A percentile compares a stretch with the other conserved stretches of the same genome.
Conservation (phyloP, 176 grass and related monocot species). For the Canna indica region DNA sequence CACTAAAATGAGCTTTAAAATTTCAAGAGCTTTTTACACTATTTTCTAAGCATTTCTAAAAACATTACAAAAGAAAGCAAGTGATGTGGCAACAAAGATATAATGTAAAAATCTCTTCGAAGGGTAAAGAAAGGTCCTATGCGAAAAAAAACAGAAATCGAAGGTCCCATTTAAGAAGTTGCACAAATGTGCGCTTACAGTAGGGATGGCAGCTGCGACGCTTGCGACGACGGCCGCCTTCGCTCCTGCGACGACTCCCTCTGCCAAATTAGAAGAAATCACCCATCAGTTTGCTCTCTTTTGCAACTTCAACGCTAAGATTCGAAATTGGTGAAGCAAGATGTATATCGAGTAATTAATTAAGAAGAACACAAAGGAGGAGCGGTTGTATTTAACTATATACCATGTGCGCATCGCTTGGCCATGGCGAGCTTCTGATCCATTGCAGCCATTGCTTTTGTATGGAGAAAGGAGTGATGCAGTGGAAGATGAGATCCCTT, state of each 20-base stretch:
- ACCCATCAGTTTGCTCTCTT: no score
- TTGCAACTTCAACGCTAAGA: neutral
- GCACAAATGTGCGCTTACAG: conserved; percentile 13
- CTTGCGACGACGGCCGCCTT: conserved; percentile 53
- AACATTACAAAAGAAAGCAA: no score
- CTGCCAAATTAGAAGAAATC: conserved; percentile 15
- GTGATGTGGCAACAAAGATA: no score
- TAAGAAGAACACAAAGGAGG: no score
- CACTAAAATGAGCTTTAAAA: no score
- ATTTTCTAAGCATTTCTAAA: no score
- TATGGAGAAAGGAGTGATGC: conserved; percentile 27
- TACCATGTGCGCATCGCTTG: conserved; percentile 58
- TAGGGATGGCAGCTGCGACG: conserved; percentile 51
- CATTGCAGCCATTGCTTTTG: no score
- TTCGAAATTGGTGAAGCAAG: neutral
- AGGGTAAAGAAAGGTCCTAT: neutral
- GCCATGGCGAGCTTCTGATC: conserved; percentile 62
- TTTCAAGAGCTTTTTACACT: no score
- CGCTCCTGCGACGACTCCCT: conserved; percentile 43
- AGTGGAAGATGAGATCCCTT: neutral
- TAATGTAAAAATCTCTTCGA: no score
- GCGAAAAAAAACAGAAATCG: neutral
- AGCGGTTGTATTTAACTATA: no score
- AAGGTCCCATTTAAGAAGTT: neutral
- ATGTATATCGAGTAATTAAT: neutral